Evolutionary conservation across 345 rosid species (phyloP), one percentile per base, ranked within the genome.

Genomic region (Tarenaya hassleriana): DNA sequence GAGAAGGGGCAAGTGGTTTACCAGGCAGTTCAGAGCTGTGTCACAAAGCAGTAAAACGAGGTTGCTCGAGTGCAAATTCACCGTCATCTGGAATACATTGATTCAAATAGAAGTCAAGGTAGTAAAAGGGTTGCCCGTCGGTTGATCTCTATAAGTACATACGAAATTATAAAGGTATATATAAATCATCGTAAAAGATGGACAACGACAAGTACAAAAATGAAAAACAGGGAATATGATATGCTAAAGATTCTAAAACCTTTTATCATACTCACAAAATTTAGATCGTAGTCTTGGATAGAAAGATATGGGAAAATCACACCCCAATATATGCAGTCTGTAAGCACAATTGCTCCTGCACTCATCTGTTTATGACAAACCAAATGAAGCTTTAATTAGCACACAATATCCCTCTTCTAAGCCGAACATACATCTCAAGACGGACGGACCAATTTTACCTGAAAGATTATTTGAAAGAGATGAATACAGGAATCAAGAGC

Each of bases 291-390:
- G 61, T 78, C 86, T 31, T 59, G 57, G 60, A 78, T 61, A 56
- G 79, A 69, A 56, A 83, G 74, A 64, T 72, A 80, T 0, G 86
- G 88, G 56, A 77, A 83, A 69, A 86, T 78, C 55, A 80, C 58
- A 13, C 44, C 29, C 91, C 95, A 86, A 69, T 75, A 86, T 14
- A 78, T 52, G 47, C 68, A 57, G 59, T 83, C 88, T 13, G 86
- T 86, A 17, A 83, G 78, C 74, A 72, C 72, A 37, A 75, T 80
- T 16, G 86, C 84, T 63, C 84, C 88, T 20, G 79, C 82, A 62
- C 52, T 65, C 49, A 66, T 70, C 88, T 83, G 73, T 68, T 35
- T 44, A 43, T 54, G 12, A 41, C 42, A 53, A 52, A 54, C 41
- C 16, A 59, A 24, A 7, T 3, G 9, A 43, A 9, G 16, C 51